These are phyloP conservation scores for Ulmus americana DNA, from an alignment of 331 rosid genomes.

Conservation along the genomic window DNA sequence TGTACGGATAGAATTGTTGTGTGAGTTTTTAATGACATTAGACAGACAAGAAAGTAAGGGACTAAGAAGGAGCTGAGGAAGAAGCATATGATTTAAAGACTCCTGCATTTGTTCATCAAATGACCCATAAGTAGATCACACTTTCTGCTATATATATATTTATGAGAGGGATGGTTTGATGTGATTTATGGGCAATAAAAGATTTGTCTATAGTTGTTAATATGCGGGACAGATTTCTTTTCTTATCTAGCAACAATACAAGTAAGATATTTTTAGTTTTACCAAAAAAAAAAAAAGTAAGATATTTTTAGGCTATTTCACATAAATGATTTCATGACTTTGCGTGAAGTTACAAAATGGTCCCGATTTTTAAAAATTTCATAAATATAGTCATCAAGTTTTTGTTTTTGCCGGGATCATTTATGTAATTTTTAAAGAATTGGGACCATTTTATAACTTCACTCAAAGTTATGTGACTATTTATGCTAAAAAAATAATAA, in stretches of 20 bases:
- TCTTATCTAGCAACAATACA: slow-evolving; percentile 15
- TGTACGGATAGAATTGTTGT: slow-evolving; percentile 2
- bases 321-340: too few relatives aligned
- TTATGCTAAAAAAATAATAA: too few relatives aligned
- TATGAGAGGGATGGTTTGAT: not conserved
- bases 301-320: too few relatives aligned
- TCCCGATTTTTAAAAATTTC: too few relatives aligned
- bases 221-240: slow-evolving; percentile 36
- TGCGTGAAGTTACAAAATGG: too few relatives aligned
- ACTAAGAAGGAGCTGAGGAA: not conserved
- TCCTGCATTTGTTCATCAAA: not conserved
- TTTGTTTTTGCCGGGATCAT: too few relatives aligned
- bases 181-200: slow-evolving; percentile 11
- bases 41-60: slow-evolving; percentile 14
- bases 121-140: not conserved
- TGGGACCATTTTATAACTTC: too few relatives aligned
- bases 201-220: slow-evolving; percentile 16
- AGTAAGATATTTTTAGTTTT: not conserved
- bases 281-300: too few relatives aligned
- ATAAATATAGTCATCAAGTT: too few relatives aligned
- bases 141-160: not conserved
- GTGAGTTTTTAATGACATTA: not conserved
- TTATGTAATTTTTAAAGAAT: too few relatives aligned
- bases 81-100: slow-evolving; percentile 6
- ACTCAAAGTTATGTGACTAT: too few relatives aligned